Evolutionary conservation across 257 asterid genomes (phyloP), one percentile per base, ranked within the genome.

Genomic region (Asclepias syriaca): DNA sequence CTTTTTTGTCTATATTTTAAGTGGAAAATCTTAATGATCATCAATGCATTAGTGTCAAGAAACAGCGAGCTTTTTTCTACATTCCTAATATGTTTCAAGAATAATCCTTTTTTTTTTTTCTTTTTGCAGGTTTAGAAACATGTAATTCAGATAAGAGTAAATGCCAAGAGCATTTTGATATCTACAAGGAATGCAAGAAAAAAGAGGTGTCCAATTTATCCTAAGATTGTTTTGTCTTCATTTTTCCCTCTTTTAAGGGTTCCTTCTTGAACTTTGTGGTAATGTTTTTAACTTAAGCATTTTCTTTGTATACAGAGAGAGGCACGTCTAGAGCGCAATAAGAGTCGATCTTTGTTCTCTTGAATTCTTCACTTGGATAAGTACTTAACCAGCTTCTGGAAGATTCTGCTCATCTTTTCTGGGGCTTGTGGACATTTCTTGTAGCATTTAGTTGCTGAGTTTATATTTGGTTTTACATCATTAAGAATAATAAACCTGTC

Each of bases 131-230:
- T 75, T 82, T 94, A 73, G 99, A 94, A 78, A 79, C 74, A 70
- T 79, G 68, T 81, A 72, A 59, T 79, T 68, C 77, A 6, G 96
- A 91, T 48, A 94, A 90, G 87, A 92, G 97, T 77, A 94, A 94
- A 86, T 94, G 99, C 76, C 96, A 94, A 78, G 87, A 84, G 61
- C 93, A 94, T 78, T 94, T 94, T 75, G 99, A 94, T 78, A 65
- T 84, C 57, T 94, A 94, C 90, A 91, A 91, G 90, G 97, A 91
- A 84, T 94, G 99, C 90, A 89, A 76, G 89, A 94, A 85, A 77
- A 94, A 88, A 72, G 99, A 94, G 96, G 99, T 91, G 80, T 49
- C 34, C 4, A 34, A 34, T 40, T 34, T 34, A 19, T 69, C 32
- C 55, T 70, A 13, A n/a, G 22, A 18, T 22, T 54, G 4, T 18